These are phyloP conservation scores for Trichoderma virens DNA, from an alignment of 495 filamentous ascomycete genomes.

Conservation along the genomic window DNA sequence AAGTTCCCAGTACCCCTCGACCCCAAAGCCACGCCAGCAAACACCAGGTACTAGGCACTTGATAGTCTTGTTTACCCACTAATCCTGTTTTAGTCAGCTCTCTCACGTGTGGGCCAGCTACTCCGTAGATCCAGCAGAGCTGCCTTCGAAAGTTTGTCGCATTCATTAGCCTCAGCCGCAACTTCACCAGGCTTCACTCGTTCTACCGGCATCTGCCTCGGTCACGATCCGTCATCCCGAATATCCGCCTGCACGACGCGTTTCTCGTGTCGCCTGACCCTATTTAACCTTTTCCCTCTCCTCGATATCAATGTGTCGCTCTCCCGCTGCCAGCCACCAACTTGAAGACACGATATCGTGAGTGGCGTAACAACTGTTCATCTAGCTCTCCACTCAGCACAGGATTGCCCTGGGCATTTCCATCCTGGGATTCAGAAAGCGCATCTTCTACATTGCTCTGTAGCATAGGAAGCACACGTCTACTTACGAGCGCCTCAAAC, in stretches of 20 bases:
- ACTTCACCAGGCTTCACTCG: not conserved
- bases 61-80: too few species aligned
- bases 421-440: not conserved
- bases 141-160: not conserved
- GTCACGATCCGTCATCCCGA: not conserved
- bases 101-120: not conserved
- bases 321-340: not conserved
- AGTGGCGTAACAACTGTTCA: not conserved
- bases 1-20: not conserved
- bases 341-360: not conserved
- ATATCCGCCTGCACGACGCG: not conserved
- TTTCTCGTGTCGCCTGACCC: not conserved
- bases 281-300: not conserved
- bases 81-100: not conserved
- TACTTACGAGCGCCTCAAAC: not conserved
- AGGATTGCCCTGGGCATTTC: not conserved
- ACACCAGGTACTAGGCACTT: not conserved
- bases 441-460: not conserved
- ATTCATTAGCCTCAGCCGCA: constrained; percentile 2
- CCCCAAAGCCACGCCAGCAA: not conserved
- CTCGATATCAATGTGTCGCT: not conserved
- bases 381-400: not conserved
- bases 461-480: not conserved
- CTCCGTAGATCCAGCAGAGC: not conserved
- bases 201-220: not conserved